Base-by-base conservation (phyloP, 2,329 filamentous ascomycete species). In the Neonectria hederae region DNA sequence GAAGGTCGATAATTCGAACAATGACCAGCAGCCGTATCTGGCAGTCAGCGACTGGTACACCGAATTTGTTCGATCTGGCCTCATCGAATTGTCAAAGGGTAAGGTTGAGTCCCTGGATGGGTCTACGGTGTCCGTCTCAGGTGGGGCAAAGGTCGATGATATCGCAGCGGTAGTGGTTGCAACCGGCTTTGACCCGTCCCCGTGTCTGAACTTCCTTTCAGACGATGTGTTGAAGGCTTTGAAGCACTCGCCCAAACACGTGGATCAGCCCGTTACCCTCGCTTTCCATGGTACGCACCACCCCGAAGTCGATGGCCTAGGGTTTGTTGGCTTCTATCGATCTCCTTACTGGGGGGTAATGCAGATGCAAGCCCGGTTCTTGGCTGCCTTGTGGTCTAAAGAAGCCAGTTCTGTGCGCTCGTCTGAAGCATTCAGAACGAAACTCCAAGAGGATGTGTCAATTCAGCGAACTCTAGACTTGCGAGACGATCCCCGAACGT, bases 271-370 rank as follows among this genome's bases (percentile, higher is more conserved):
- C 0, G 76, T 92, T 1, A 86, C 90, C 0, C 81, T 96, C 0
- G 87, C 90, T 22, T 89, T 90, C 54, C 89, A 92, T 67, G 87
- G 86, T 1, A 89, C 89, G 0, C 82, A 89, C 59, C 87, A 90
- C 62, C 84, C 85, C 0, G 79, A 82, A 0, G 77, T 94, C 0
- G 85, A 89, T 0, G 86, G 86, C 6, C 79, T 96, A 0, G 92
- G 91, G 0, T 94, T 96, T 71, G 89, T 96, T 1, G 93, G 93
- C 0, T 93, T 94, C 77, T 97, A 97, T 74, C 86, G 93, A 65
- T 91, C 91, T 0, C 92, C 92, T 0, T 96, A 93, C 76, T 97
- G 93, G 93, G 91, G 91, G 1, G 89, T 94, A 0, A 93, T 95
- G 85, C 92, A 96, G 76, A 92, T 94, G 90, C 93, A 97, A 78